Base-by-base conservation (phyloP, 805 yeast species). In the Yamadazyma akitaensis region DNA sequence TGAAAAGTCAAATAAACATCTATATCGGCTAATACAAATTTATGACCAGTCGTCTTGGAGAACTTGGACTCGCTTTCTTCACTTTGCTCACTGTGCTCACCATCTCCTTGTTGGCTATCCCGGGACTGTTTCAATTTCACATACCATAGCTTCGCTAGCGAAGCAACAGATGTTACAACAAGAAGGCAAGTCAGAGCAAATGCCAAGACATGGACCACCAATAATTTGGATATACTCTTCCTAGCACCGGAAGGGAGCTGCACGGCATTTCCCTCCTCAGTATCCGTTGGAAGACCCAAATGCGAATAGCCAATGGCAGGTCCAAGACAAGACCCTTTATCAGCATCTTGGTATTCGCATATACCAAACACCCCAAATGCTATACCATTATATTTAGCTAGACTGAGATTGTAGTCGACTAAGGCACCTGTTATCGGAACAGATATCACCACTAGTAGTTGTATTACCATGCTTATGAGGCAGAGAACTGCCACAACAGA, bases 361-460 rank as follows among this genome's bases (percentile, higher is more conserved):
- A 71, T 51, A 2, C 77, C 77, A 54, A 71, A 67, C n/a, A 72
- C 75, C 1, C 77, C 77, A 56, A 64, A 72, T n/a, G 67, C 58
- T 39, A 60, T 53, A 50, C 66, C 61, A 33, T 58, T 56, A 47
- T 58, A 68, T 24, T 55, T 55, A 16, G 74, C 65, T 18, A 72
- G 55, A 44, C 59, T 60, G 31, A 72, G 50, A 14, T 51, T 49
- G 40, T 59, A 57, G 37, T 50, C 48, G 3, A 59, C 55, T 9
- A 44, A 41, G 5, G 53, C 48, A n/a, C 68, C 62, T 0, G 74
- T 67, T 8, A 72, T 46, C 5, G 77, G 77, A 11, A 72, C 77
- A 9, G 74, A 63, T 21, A 72, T 61, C 32, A 72, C 68, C 28
- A 73, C 70, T 14, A 72, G 59, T 12, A 72, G 53, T 55, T 72